These are phyloP conservation scores for Ceratocystis cubensis DNA, from an alignment of 2,329 filamentous ascomycete genomes.

Conservation along the genomic window DNA sequence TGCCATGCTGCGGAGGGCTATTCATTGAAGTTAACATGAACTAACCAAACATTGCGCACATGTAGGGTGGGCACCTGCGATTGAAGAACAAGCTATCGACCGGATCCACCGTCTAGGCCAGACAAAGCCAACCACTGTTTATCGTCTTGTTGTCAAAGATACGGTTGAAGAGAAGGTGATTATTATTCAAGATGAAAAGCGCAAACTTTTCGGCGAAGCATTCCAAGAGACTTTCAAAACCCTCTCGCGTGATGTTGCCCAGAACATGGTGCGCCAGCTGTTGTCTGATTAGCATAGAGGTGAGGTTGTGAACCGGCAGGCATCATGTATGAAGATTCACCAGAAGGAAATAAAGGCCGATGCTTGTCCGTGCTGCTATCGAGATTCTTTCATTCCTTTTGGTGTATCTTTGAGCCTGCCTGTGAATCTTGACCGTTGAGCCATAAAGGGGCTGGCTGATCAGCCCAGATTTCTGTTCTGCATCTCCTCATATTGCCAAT, in stretches of 20 bases:
- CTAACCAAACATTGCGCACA: background rate
- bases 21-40: background rate
- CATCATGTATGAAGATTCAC: background rate
- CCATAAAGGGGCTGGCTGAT: too few relatives aligned
- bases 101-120: slow-evolving; percentile 79
- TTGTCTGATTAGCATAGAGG: slow-evolving; percentile 9
- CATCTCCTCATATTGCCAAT: too few relatives aligned
- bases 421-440: too few relatives aligned
- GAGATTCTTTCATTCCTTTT: too few relatives aligned
- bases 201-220: slow-evolving; percentile 62
- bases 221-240: slow-evolving; percentile 56
- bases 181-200: slow-evolving; percentile 65
- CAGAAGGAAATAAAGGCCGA: background rate
- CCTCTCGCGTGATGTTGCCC: slow-evolving; percentile 10
- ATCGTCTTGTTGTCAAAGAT: slow-evolving; percentile 66
- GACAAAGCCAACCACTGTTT: slow-evolving; percentile 64
- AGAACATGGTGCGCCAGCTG: slow-evolving; percentile 18
- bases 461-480: too few relatives aligned
- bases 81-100: slow-evolving; percentile 84
- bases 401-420: too few relatives aligned
- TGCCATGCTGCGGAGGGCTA: too few relatives aligned
- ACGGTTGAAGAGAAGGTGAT: slow-evolving; percentile 73
- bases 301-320: background rate
- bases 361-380: background rate
- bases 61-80: slow-evolving; percentile 74